Conservation (phyloP, 169 alveolate genomes). For the Cyclospora cayetanensis region DNA sequence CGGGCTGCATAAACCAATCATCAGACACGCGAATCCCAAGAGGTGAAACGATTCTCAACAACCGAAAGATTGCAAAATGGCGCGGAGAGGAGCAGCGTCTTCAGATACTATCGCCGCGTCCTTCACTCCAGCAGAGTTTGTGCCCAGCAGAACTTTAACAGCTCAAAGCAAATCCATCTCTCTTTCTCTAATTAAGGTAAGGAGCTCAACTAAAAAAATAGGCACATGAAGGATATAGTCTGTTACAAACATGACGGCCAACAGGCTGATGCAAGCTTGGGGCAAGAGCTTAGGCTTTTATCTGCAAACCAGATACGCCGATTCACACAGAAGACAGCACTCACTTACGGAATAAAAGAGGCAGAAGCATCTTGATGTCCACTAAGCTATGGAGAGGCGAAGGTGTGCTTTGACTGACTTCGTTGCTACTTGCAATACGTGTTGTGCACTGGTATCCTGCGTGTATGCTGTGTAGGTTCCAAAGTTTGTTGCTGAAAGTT, state of each 20-base stretch:
- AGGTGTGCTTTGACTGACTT: background rate
- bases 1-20: too few species aligned
- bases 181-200: slow-evolving; percentile 9
- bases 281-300: too few species aligned
- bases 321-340: background rate
- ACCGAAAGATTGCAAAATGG: slow-evolving; percentile 17
- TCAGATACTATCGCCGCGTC: background rate
- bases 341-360: background rate
- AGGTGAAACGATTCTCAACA: too few species aligned
- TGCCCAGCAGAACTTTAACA: background rate
- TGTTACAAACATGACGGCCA: too few species aligned
- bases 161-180: slow-evolving; percentile 9
- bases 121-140: background rate
- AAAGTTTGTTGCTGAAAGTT: background rate
- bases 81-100: background rate
- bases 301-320: background rate
- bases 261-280: too few species aligned
- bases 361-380: background rate
- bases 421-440: background rate
- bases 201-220: too few species aligned
- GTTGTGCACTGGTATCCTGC: background rate
- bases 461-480: background rate
- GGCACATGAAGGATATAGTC: too few species aligned
- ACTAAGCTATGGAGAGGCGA: background rate
- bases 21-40: too few species aligned